Evolutionary conservation across 2,329 filamentous ascomycete species (phyloP).

Genomic region (Fusarium sp.): DNA sequence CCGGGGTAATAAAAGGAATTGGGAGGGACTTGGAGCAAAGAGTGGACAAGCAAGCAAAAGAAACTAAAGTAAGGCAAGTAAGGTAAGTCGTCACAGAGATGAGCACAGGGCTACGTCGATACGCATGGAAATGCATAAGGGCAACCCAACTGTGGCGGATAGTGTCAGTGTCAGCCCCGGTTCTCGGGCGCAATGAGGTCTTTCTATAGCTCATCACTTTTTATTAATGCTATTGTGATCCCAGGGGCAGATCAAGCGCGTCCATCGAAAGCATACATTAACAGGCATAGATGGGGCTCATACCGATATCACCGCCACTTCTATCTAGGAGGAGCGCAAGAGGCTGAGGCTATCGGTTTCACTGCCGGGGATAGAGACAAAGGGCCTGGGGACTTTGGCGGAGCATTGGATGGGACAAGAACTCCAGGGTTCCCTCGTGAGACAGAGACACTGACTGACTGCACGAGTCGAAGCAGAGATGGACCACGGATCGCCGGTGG

Average conservation of each 20-base stretch:
- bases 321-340: conserved; percentile 4
- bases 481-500: conserved; percentile 32
- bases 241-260: conserved; percentile 32
- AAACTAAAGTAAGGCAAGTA: conserved; percentile 7
- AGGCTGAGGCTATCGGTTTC: conserved; percentile 21
- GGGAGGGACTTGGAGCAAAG: conserved; percentile 2
- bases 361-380: conserved; percentile 7
- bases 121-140: conserved; percentile 31
- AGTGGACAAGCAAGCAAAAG: conserved; percentile 17
- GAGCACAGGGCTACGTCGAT: conserved; percentile 34
- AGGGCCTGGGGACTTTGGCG: conserved; percentile 6
- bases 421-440: conserved; percentile 5
- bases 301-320: conserved; percentile 24
- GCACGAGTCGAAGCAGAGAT: conserved; percentile 2
- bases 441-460: conserved; percentile 2
- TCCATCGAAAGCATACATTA: conserved; percentile 17
- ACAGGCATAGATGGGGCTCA: conserved; percentile 20
- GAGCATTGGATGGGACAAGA: conserved; percentile 23
- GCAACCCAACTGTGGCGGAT: conserved; percentile 27
- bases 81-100: conserved; percentile 15
- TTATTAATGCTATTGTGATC: conserved; percentile 12
- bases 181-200: conserved; percentile 28
- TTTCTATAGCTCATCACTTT: conserved; percentile 36
- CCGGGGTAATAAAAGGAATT: conserved; percentile 22
- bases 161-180: conserved; percentile 27